These are phyloP conservation scores for Dactylonectria estremocensis DNA, from an alignment of 2,329 filamentous ascomycete species.

Conservation along the genomic window DNA sequence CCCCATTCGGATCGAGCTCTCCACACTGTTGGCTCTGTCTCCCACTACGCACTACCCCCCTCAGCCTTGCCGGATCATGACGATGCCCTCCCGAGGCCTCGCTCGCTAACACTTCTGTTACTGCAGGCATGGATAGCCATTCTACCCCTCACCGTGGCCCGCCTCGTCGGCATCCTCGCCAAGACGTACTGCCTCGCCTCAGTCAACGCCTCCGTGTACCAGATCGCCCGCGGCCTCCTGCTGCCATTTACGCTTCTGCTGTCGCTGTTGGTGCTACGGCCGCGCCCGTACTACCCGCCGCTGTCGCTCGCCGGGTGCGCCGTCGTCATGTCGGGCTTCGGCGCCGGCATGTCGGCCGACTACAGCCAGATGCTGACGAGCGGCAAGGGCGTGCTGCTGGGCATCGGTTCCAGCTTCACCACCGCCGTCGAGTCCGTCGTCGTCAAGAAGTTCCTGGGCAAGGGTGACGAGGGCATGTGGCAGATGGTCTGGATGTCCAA, in stretches of 20 bases:
- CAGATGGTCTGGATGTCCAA: conserved; percentile 51
- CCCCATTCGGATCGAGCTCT: neutral
- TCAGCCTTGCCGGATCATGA: too few relatives aligned
- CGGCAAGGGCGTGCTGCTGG: conserved; percentile 46
- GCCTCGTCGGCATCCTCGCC: conserved; percentile 46
- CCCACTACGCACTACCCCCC: too few relatives aligned
- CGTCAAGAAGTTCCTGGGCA: conserved; percentile 46
- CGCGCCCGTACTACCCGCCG: conserved; percentile 48
- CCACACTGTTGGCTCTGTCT: too few relatives aligned
- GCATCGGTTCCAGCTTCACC: conserved; percentile 47
- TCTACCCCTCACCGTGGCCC: conserved; percentile 45
- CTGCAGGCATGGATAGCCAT: conserved; percentile 43
- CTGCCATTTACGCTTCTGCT: conserved; percentile 47
- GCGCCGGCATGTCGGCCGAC: conserved; percentile 47
- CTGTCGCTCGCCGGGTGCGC: conserved; percentile 46
- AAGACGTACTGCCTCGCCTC: conserved; percentile 50
- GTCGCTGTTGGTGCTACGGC: conserved; percentile 45
- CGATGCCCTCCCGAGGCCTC: too few relatives aligned
- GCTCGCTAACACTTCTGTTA: conserved; percentile 9
- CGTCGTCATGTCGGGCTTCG: conserved; percentile 48
- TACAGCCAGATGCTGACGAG: conserved; percentile 48
- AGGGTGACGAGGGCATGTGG: conserved; percentile 48
- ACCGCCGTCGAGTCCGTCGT: conserved; percentile 48
- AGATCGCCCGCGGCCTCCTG: conserved; percentile 46
- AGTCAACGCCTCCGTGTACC: conserved; percentile 48